Evolutionary conservation across 306 rosid species (phyloP).

Genomic region (Begonia loranthoides): DNA sequence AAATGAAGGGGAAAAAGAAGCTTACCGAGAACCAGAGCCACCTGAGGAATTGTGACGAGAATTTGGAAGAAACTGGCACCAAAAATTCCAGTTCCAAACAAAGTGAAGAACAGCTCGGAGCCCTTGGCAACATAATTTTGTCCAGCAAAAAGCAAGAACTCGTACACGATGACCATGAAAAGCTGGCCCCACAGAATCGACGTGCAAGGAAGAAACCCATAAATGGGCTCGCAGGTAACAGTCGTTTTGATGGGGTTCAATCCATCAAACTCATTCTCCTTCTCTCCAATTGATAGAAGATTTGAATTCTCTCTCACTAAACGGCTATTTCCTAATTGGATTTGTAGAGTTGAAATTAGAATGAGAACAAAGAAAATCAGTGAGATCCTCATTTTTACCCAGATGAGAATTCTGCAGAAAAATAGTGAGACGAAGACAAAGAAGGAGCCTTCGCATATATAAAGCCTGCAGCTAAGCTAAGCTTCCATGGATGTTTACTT

Average conservation of each 20-base stretch:
- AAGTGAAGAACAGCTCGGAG: conserved; percentile 18
- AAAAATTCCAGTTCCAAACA: conserved; percentile 21
- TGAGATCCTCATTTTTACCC: too few relatives aligned
- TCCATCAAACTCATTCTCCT: too few relatives aligned
- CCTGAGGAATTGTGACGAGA: conserved; percentile 20
- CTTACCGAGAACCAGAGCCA: conserved; percentile 16
- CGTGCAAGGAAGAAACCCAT: conserved; percentile 30
- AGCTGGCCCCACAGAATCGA: conserved; percentile 15
- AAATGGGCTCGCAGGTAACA: conserved; percentile 24
- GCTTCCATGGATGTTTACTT: too few relatives aligned
- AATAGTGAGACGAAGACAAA: too few relatives aligned
- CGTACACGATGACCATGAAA: conserved; percentile 20
- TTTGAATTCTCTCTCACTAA: too few relatives aligned
- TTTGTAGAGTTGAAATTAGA: too few relatives aligned
- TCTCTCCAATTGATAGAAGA: too few relatives aligned
- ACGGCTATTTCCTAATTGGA: too few relatives aligned
- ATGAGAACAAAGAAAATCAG: too few relatives aligned
- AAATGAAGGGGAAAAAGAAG: neutral
- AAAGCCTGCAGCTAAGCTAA: too few relatives aligned
- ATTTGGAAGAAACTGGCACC: conserved; percentile 27
- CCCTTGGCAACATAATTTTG: conserved; percentile 12
- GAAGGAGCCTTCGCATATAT: too few relatives aligned
- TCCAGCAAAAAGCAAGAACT: conserved; percentile 18
- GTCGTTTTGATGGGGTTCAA: neutral
- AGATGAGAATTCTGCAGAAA: too few relatives aligned